Percentiles rank a stretch among this genome's conserved stretches.
phyloP scores from a whole-genome alignment of 2,329 filamentous ascomycete species.

The Sporothrix sp. region DNA sequence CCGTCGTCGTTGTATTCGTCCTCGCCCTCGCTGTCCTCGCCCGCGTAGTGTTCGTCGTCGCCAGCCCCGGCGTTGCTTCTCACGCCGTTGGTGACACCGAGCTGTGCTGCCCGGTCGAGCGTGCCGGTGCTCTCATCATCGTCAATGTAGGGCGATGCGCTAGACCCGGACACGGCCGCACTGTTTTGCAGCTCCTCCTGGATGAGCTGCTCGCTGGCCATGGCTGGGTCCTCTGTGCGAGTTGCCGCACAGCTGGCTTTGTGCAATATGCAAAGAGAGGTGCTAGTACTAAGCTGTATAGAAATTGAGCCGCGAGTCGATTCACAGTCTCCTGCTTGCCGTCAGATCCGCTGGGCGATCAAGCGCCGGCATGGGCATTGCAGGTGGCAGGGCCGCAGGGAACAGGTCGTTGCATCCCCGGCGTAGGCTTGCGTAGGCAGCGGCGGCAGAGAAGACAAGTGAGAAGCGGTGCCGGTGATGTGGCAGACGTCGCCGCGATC shows the following conservation, averaged over 20 bases:
- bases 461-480: neutral
- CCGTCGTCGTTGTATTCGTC: conserved; percentile 25
- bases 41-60: conserved; percentile 33
- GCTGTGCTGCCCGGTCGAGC: conserved; percentile 18
- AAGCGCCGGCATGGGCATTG: conserved; percentile 14
- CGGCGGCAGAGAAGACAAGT: neutral
- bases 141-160: conserved; percentile 20
- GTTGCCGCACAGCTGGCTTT: neutral
- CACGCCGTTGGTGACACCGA: conserved; percentile 22
- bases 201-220: conserved; percentile 44
- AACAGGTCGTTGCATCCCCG: conserved; percentile 9
- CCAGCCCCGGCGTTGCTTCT: conserved; percentile 31
- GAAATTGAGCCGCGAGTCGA: neutral
- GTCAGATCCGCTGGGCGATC: neutral
- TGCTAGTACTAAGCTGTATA: no score
- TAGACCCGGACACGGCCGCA: conserved; percentile 40
- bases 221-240: conserved; percentile 18
- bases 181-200: conserved; percentile 50
- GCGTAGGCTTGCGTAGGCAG: neutral
- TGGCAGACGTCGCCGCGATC: neutral
- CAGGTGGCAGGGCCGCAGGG: neutral
- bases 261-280: neutral
- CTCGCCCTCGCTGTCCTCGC: conserved; percentile 23
- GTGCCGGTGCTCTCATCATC: conserved; percentile 26
- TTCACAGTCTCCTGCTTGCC: conserved; percentile 4